These are phyloP conservation scores for Acer saccharum DNA, from an alignment of 345 rosid species.

Conservation along the genomic window DNA sequence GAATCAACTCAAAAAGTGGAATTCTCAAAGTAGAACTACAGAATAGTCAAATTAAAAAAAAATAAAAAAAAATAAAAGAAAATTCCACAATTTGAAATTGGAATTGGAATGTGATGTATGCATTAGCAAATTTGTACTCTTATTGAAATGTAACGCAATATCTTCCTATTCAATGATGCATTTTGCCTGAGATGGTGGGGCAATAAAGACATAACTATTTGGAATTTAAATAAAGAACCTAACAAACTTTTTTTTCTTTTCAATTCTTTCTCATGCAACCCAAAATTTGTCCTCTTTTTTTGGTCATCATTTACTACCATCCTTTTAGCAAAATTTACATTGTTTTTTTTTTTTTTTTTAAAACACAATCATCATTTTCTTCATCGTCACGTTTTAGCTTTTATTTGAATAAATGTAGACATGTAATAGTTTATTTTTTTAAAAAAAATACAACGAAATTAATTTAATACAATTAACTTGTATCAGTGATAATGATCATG, in stretches of 20 bases:
- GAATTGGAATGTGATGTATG: conserved; percentile 5
- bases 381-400: no score
- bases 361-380: no score
- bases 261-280: not conserved
- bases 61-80: not conserved
- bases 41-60: no score
- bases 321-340: no score
- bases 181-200: not conserved
- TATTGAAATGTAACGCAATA: not conserved
- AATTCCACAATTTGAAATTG: not conserved
- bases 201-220: conserved; percentile 3
- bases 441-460: no score
- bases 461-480: no score
- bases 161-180: not conserved
- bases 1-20: conserved; percentile 1
- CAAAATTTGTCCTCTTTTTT: not conserved
- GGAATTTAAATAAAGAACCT: conserved; percentile 1
- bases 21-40: not conserved
- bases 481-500: no score
- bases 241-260: not conserved
- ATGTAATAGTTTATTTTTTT: no score
- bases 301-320: no score
- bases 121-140: not conserved
- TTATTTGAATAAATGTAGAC: no score
- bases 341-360: no score